Evolutionary conservation across 306 rosid genomes (phyloP).

Genomic region (Hylodesmum podocarpum): DNA sequence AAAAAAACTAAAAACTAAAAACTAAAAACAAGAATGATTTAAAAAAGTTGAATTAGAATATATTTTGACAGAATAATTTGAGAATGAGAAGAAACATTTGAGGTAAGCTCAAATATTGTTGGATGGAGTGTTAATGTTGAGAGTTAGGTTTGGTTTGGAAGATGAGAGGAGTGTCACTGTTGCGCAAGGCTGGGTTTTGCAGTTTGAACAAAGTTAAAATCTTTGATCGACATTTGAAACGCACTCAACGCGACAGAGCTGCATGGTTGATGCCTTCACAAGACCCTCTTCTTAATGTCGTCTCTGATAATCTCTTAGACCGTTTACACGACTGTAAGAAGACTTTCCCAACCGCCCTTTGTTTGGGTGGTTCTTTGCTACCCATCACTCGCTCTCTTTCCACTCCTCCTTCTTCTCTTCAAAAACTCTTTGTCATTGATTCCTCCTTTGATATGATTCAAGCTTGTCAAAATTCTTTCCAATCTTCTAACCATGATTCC

Average conservation of each 20-base stretch:
- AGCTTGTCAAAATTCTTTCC: constrained; percentile 53
- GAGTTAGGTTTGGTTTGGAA: neutral
- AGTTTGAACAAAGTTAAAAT: constrained; percentile 44
- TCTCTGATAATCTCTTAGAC: constrained; percentile 75
- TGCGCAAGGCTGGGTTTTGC: neutral
- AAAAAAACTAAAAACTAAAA: too few relatives aligned
- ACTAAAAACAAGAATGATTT: too few relatives aligned
- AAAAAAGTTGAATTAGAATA: too few relatives aligned
- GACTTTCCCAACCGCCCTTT: constrained; percentile 81
- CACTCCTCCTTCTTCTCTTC: constrained; percentile 25
- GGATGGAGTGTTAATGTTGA: too few relatives aligned
- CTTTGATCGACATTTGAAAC: constrained; percentile 81
- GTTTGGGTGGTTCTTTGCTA: constrained; percentile 82
- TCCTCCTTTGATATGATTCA: constrained; percentile 80
- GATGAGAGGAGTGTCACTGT: constrained; percentile 39
- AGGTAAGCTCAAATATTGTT: too few relatives aligned
- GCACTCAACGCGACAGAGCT: constrained; percentile 66
- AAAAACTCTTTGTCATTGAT: constrained; percentile 81
- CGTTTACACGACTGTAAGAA: constrained; percentile 92
- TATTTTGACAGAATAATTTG: too few relatives aligned
- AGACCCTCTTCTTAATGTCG: constrained; percentile 71
- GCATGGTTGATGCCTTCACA: constrained; percentile 79
- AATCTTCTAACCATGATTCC: constrained; percentile 25
- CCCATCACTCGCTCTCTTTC: constrained; percentile 56
- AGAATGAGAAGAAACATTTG: too few relatives aligned